Conservation (phyloP, 169 alveolate genomes). For the Plasmodium ovale region DNA sequence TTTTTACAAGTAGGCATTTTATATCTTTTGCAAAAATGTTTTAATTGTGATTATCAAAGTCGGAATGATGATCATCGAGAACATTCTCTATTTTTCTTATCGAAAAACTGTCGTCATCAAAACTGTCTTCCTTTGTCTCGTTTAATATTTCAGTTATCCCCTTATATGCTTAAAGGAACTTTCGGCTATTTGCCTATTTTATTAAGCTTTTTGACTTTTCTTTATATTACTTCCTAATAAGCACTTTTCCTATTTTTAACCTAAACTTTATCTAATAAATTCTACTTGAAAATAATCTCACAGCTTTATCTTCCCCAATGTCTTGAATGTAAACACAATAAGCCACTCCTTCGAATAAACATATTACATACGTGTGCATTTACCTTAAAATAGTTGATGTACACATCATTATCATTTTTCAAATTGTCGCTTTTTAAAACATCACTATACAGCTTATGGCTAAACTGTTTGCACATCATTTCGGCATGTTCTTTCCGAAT, state of each 20-base stretch:
- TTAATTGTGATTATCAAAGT: no score
- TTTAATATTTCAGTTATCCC: slow-evolving; percentile 35
- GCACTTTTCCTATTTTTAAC: slow-evolving; percentile 4
- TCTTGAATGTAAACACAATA: no score
- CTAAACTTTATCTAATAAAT: slow-evolving; percentile 17
- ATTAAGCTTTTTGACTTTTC: slow-evolving; percentile 24
- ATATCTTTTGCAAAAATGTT: no score
- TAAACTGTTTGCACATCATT: neutral
- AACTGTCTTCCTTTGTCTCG: slow-evolving; percentile 45
- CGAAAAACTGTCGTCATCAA: neutral
- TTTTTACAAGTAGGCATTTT: no score
- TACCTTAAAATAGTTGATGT: slow-evolving; percentile 21
- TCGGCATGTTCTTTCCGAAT: neutral
- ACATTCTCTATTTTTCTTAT: slow-evolving; percentile 30
- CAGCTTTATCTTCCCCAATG: slow-evolving; percentile 61
- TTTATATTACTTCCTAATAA: slow-evolving; percentile 43
- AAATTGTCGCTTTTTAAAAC: slow-evolving; percentile 14
- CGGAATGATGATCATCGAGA: no score
- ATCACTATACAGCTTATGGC: slow-evolving; percentile 6
- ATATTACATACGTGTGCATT: slow-evolving; percentile 67
- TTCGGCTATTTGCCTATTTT: slow-evolving; percentile 53
- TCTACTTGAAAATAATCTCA: slow-evolving; percentile 20
- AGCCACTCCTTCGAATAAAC: slow-evolving; percentile 47
- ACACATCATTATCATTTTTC: slow-evolving; percentile 24
- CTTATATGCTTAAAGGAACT: slow-evolving; percentile 21